Evolutionary conservation across 345 rosid genomes (phyloP).

Genomic region (Eucalyptus leucophloia): DNA sequence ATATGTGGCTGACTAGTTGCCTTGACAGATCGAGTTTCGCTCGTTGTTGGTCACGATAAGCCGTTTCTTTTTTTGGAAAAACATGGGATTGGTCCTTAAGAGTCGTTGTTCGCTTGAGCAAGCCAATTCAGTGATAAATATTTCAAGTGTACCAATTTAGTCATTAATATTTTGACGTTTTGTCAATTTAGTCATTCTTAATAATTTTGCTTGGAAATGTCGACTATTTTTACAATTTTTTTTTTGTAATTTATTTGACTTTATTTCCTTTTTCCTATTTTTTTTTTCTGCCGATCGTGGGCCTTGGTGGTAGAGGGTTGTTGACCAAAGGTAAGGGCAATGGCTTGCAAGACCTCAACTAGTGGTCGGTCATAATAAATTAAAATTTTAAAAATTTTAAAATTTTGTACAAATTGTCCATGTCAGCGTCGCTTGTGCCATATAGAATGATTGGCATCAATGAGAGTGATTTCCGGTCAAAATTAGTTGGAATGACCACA

Average conservation of each 20-base stretch:
- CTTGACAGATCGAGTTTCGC: background rate
- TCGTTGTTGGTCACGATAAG: background rate
- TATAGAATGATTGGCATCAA: accelerated
- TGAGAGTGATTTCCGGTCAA: accelerated
- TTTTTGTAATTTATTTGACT: background rate
- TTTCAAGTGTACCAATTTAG: background rate
- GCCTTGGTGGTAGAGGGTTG: background rate
- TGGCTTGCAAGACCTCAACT: background rate
- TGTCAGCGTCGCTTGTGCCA: no score
- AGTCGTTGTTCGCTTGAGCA: background rate
- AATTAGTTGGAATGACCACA: background rate
- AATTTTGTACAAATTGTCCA: background rate
- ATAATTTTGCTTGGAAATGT: background rate
- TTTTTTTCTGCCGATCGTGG: background rate
- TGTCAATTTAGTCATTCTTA: background rate
- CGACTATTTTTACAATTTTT: background rate
- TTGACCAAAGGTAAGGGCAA: background rate
- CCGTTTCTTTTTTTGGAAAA: background rate
- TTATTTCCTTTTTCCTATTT: background rate
- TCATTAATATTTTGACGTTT: background rate
- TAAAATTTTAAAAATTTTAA: no score
- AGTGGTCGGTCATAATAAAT: background rate
- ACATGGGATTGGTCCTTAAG: background rate
- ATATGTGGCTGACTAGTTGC: background rate
- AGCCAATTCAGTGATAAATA: background rate